A percentile compares a stretch with the other conserved stretches of the same genome.
These are phyloP conservation scores for Hymenoscyphus repandus DNA, from an alignment of 2,329 filamentous ascomycete species.

Conservation along the genomic window DNA sequence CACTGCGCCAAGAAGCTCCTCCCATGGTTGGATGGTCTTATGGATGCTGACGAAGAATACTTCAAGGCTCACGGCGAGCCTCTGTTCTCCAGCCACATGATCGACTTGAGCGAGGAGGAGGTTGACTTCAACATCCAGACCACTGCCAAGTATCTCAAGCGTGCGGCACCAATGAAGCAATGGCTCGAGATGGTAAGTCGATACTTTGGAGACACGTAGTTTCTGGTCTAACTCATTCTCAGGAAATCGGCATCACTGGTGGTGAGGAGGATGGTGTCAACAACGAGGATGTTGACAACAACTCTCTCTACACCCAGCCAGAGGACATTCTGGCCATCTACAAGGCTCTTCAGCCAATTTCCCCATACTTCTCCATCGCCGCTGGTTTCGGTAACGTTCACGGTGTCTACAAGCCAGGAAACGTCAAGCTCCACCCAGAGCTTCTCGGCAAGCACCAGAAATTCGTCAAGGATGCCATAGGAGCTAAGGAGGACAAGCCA, in stretches of 20 bases:
- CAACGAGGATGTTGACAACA: constrained; percentile 97
- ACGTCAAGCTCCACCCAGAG: constrained; percentile 94
- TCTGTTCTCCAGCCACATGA: constrained; percentile 97
- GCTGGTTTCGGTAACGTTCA: constrained; percentile 99
- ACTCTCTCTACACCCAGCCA: constrained; percentile 94
- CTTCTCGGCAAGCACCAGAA: constrained; percentile 95
- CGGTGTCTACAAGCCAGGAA: constrained; percentile 97
- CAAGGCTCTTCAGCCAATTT: constrained; percentile 78
- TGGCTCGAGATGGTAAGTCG: constrained; percentile 89
- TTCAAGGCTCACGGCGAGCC: constrained; percentile 92
- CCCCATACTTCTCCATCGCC: constrained; percentile 95
- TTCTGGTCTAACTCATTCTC: constrained; percentile 1
- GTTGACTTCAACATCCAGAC: constrained; percentile 89
- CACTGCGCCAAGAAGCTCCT: constrained; percentile 99
- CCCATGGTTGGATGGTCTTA: constrained; percentile 93
- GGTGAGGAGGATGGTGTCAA: constrained; percentile 98
- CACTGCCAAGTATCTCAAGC: constrained; percentile 89
- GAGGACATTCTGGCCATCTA: constrained; percentile 93
- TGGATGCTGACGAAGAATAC: constrained; percentile 89
- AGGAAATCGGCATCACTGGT: constrained; percentile 89
- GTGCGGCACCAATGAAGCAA: constrained; percentile 93
- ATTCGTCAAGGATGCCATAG: constrained; percentile 77
- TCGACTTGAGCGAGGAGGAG: constrained; percentile 89
- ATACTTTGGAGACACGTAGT: not conserved
- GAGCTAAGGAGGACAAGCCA: constrained; percentile 73